These are phyloP conservation scores for Pholiota conissans DNA, from an alignment of 768 basidiomycete species.

Conservation along the genomic window DNA sequence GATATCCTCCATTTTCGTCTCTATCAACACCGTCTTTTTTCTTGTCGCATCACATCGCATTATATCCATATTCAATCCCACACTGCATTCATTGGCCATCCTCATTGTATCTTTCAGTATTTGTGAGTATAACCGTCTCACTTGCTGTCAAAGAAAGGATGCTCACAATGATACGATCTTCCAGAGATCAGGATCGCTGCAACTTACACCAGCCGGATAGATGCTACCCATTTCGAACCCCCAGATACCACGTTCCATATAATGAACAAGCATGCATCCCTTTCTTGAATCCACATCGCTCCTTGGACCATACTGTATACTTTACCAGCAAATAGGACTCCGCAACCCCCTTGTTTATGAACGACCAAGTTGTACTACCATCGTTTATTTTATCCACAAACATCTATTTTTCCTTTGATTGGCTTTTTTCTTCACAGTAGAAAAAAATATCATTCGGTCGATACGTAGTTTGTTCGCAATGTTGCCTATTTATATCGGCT, in stretches of 20 bases:
- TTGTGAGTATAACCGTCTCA: constrained; percentile 9
- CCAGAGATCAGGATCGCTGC: constrained; percentile 7
- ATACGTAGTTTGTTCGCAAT: too few relatives aligned
- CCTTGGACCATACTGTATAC: background rate
- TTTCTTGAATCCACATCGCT: background rate
- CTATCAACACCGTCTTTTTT: background rate
- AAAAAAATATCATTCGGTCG: too few relatives aligned
- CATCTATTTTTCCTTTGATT: too few relatives aligned
- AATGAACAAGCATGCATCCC: background rate
- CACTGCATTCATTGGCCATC: constrained; percentile 9
- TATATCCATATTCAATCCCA: background rate
- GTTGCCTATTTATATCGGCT: too few relatives aligned
- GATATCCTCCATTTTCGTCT: background rate
- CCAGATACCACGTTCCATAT: background rate
- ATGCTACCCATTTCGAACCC: background rate
- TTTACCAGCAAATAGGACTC: background rate
- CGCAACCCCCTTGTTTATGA: background rate
- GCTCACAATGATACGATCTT: background rate
- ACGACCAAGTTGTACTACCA: background rate
- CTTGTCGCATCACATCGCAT: background rate
- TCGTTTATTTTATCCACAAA: background rate
- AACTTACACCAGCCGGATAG: constrained; percentile 1
- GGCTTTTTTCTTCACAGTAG: background rate
- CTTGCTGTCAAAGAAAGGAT: background rate
- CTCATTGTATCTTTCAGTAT: constrained; percentile 13